Evolutionary conservation across 2,329 filamentous ascomycete genomes (phyloP).

Genomic region (Cladosporium velox): DNA sequence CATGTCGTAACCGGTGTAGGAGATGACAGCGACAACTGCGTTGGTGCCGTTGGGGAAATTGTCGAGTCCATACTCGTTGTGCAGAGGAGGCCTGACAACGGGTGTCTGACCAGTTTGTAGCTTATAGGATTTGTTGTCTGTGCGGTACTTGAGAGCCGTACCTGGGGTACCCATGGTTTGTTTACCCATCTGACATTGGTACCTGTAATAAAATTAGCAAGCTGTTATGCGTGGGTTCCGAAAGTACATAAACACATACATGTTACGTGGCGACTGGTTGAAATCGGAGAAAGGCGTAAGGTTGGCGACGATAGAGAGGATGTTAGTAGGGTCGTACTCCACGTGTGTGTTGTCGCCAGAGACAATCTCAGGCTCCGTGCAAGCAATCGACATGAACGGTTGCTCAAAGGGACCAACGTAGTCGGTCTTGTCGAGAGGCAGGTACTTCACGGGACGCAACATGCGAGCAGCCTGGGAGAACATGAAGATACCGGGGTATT

Average conservation of each 20-base stretch:
- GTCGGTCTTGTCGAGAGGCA: conserved; percentile 82
- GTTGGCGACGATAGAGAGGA: conserved; percentile 94
- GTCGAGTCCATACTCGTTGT: conserved; percentile 95
- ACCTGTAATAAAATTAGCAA: not conserved
- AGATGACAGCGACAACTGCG: conserved; percentile 94
- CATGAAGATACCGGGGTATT: conserved; percentile 95
- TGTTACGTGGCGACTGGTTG: conserved; percentile 97
- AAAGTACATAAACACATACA: conserved; percentile 61
- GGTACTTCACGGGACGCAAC: conserved; percentile 88
- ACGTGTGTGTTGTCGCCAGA: conserved; percentile 92
- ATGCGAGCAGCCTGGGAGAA: conserved; percentile 82
- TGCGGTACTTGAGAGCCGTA: conserved; percentile 79
- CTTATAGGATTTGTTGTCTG: conserved; percentile 95
- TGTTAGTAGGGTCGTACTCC: conserved; percentile 92
- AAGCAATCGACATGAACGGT: conserved; percentile 97
- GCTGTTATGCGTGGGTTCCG: too few species aligned
- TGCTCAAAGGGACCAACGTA: conserved; percentile 93
- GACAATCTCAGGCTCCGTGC: conserved; percentile 80
- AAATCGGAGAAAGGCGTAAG: conserved; percentile 99
- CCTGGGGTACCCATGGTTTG: conserved; percentile 98
- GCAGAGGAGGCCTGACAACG: conserved; percentile 84
- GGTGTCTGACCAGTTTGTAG: conserved; percentile 95
- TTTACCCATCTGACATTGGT: conserved; percentile 93
- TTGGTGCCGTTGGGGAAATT: conserved; percentile 98
- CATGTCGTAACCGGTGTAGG: conserved; percentile 99